phyloP scores from a whole-genome alignment of 2,329 filamentous ascomycete species.

The Aspergillus carbonarius region DNA sequence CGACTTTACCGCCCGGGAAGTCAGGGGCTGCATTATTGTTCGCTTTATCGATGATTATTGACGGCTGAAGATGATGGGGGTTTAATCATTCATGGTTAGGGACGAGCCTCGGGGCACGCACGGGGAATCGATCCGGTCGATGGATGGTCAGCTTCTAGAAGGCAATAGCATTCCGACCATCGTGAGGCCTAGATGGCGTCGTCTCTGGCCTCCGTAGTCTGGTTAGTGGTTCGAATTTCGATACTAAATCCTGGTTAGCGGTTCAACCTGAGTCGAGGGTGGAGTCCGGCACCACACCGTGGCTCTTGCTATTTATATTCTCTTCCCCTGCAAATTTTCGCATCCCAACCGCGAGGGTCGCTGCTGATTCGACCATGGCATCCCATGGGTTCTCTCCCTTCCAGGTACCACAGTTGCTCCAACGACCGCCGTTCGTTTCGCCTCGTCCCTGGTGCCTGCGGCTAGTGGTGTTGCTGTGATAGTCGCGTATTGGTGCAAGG shows the following conservation, averaged over 20 bases:
- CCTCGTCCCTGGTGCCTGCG: background rate
- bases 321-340: conserved; percentile 3
- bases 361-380: background rate
- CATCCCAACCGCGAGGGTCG: background rate
- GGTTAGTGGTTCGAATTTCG: background rate
- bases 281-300: conserved; percentile 2
- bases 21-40: conserved; percentile 1
- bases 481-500: background rate
- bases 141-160: background rate
- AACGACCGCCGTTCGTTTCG: background rate
- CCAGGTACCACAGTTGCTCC: background rate
- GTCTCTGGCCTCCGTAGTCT: background rate
- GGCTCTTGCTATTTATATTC: conserved; percentile 6
- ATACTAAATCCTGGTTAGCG: background rate
- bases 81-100: too few species aligned
- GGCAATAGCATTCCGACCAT: background rate
- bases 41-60: background rate
- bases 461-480: background rate
- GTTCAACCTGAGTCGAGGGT: conserved; percentile 1
- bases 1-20: background rate
- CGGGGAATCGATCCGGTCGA: background rate
- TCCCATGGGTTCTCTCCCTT: background rate
- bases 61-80: background rate
- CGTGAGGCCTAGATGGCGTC: background rate
- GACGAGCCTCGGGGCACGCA: background rate